These are phyloP conservation scores for Corylus heterophylla DNA, from an alignment of 306 rosid genomes.

Conservation along the genomic window DNA sequence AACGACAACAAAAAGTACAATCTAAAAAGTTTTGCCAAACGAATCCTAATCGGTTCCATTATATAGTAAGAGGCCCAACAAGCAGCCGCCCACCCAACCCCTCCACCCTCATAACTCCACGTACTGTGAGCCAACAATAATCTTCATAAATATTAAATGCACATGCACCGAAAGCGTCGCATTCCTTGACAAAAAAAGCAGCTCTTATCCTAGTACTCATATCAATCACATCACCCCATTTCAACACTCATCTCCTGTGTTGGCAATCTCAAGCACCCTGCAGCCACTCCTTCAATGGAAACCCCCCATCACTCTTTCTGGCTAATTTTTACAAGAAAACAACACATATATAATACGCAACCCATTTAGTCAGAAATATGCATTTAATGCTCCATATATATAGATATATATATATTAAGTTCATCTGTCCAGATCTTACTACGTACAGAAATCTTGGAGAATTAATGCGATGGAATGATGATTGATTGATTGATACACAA, in stretches of 20 bases:
- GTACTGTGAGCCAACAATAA: not conserved
- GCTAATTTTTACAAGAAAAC: not conserved
- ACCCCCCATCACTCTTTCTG: not conserved
- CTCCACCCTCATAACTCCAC: not conserved
- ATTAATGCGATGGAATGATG: not conserved
- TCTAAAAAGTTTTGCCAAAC: not conserved
- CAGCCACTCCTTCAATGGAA: not conserved
- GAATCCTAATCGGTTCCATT: not conserved
- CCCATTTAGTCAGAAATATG: slow-evolving; percentile 13
- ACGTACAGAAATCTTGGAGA: not conserved
- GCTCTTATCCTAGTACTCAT: not conserved
- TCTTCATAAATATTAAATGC: not conserved
- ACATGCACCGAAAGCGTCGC: not conserved
- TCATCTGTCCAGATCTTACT: not conserved
- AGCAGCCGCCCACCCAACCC: too few relatives aligned
- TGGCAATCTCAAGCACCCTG: not conserved
- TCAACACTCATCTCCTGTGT: not conserved
- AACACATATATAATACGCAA: not conserved
- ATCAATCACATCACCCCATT: not conserved
- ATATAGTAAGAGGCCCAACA: not conserved
- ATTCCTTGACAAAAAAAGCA: not conserved
- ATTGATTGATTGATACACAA: not conserved
- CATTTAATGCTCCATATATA: slow-evolving; percentile 17
- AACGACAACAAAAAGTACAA: too few relatives aligned
- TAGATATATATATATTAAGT: not conserved